Conservation (phyloP, 805 yeast genomes). For the Lipomyces kockii region DNA sequence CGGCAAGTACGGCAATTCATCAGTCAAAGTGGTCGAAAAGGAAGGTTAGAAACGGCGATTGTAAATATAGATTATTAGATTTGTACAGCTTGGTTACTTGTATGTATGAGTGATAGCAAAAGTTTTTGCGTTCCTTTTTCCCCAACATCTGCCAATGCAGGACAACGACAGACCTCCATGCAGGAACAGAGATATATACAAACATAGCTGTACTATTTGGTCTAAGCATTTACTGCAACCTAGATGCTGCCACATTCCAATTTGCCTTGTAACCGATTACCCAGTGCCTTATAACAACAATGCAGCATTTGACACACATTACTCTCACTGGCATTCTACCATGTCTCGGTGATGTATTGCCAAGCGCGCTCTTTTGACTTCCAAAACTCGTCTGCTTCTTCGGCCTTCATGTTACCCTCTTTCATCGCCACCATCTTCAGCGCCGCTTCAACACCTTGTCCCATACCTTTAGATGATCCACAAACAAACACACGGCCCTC, state of each 20-base stretch:
- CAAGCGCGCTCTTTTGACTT: conserved; percentile 29
- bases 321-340: conserved; percentile 20
- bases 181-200: not conserved
- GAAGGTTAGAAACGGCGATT: conserved; percentile 20
- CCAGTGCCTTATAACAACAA: not conserved
- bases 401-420: conserved; percentile 28
- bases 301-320: not conserved
- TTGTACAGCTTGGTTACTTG: not conserved
- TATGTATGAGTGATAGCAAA: not conserved
- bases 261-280: no score
- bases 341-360: conserved; percentile 36
- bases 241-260: no score
- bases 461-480: conserved; percentile 41
- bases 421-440: conserved; percentile 37
- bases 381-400: conserved; percentile 38
- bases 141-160: not conserved
- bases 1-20: conserved; percentile 58
- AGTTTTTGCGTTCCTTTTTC: not conserved
- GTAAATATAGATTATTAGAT: conserved; percentile 1
- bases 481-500: conserved; percentile 42
- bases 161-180: not conserved
- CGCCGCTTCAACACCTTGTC: conserved; percentile 40
- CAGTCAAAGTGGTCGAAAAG: conserved; percentile 24
- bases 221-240: not conserved
- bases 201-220: not conserved